Evolutionary conservation across 768 basidiomycete species (phyloP), one percentile per base, ranked within the genome.

Genomic region (Termitomyces heimii): DNA sequence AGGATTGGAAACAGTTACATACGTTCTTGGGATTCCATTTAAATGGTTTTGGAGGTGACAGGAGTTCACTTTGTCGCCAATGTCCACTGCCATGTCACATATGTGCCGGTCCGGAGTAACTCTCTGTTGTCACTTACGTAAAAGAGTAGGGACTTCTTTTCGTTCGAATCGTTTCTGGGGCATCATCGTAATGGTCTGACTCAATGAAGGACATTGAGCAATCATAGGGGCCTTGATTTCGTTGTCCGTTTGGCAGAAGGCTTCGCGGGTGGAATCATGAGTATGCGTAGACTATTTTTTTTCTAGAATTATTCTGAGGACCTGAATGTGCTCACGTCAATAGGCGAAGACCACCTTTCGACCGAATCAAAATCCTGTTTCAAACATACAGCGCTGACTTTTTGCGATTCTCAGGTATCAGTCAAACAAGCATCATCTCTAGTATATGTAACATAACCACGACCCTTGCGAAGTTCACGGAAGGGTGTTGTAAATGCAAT

Each of bases 311-410:
- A 26, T 55, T 35, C 24, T 26, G 22, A 35, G 49, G 34, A 18
- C 16, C 4, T 37, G 49, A 49, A 34, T 49, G 32, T 29, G 24
- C 34, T 54, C 53, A 39, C 34, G 18, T 24, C 20, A 44, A 28
- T 29, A 50, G 55, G 55, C 55, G 12, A 56, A 56, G 18, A 50
- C 55, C 55, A 31, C 55, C 55, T 34, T 43, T 56, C 13, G 55
- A 56, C 48, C 28, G 55, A 49, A 43, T 56, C 39, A 56, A 50
- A 22, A 56, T 56, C 5, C 14, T 56, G 32, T 56, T 56, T 34
- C 48, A 50, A 34, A 56, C 48, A 20, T 48, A 56, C 39, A 46
- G 31, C 31, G 45, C 32, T 39, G 55, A 56, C 14, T 56, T 50
- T 50, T 29, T n/a, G 37, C 47, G 31, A 32, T 56, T 56, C 24